Evolutionary conservation across 2,329 filamentous ascomycete species (phyloP).

Genomic region (Chrysoporthe cubensis): DNA sequence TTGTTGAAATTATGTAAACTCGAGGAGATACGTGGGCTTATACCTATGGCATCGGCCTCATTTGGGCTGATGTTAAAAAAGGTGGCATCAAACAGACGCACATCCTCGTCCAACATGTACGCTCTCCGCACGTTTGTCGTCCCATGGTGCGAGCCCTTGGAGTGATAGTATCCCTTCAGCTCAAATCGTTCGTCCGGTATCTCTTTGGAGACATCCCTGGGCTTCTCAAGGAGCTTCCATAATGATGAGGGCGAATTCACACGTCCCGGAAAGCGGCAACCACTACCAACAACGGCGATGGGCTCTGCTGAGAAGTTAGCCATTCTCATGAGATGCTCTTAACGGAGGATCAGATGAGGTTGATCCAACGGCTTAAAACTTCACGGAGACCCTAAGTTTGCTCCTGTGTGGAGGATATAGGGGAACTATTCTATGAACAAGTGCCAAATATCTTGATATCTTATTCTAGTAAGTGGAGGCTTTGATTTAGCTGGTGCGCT

Average conservation of each 20-base stretch:
- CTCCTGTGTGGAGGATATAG: not conserved
- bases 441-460: not conserved
- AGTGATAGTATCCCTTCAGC: constrained; percentile 34
- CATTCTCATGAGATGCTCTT: not conserved
- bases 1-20: not conserved
- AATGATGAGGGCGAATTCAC: constrained; percentile 40
- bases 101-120: constrained; percentile 29
- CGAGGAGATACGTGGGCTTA: not conserved
- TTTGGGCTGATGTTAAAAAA: constrained; percentile 34
- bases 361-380: not conserved
- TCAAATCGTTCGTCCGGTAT: constrained; percentile 34
- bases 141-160: constrained; percentile 36
- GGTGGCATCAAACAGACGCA: constrained; percentile 29
- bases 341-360: not conserved
- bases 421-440: not conserved
- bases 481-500: not conserved
- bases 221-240: constrained; percentile 40
- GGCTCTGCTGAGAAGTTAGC: constrained; percentile 35
- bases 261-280: constrained; percentile 45
- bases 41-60: constrained; percentile 26
- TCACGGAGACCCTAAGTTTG: not conserved
- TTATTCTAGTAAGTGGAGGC: not conserved
- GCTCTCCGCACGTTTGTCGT: constrained; percentile 32
- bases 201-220: constrained; percentile 31
- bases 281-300: constrained; percentile 48